Base-by-base conservation (phyloP, 1,284 basidiomycete genomes). In the Anthracocystis walkeri region DNA sequence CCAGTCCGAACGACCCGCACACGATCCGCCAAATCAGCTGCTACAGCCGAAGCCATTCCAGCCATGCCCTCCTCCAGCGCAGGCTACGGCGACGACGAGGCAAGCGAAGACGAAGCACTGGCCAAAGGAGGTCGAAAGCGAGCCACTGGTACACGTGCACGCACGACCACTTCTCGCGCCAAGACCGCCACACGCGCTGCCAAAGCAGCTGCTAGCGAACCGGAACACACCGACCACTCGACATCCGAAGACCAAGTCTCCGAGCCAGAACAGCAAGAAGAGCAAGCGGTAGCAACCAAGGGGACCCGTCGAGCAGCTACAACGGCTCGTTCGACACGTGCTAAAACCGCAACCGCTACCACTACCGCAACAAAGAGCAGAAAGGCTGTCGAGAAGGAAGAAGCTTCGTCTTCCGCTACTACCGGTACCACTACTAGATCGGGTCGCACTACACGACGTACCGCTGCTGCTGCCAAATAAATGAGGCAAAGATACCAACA, bases 31-130 rank as follows among this genome's bases (percentile, higher is more conserved):
- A 74, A 67, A 41, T 6, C 31, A 2, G 50, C 20, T 12, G 55
- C 40, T 27, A 1, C 23, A 7, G 55, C 44, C 16, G 35, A 38
- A n/a, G n/a, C n/a, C n/a, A n/a, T n/a, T n/a, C 10, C 10, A n/a
- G n/a, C 35, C 35, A n/a, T 54, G 7, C 69, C 69, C 0, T 72
- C 69, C 14, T 64, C 60, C 4, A 74, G 65, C 21, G 61, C 65
- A 27, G 71, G 58, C 1, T 65, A 51, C 23, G 71, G 65, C 16
- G 71, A 74, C 38, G 71, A 74, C 45, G 71, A 74, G 50, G 71
- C 71, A 7, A 65, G 61, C 38, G 65, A 68, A 8, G 61, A 50
- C 7, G 61, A 64, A 16, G 60, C 48, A n/a, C 48, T 44, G 16
- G 35, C 46, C 5, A 62, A 38, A 38, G 14, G 12, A 38, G 14